These are phyloP conservation scores for Amyloporia xantha DNA, from an alignment of 768 basidiomycete genomes.

Conservation along the genomic window DNA sequence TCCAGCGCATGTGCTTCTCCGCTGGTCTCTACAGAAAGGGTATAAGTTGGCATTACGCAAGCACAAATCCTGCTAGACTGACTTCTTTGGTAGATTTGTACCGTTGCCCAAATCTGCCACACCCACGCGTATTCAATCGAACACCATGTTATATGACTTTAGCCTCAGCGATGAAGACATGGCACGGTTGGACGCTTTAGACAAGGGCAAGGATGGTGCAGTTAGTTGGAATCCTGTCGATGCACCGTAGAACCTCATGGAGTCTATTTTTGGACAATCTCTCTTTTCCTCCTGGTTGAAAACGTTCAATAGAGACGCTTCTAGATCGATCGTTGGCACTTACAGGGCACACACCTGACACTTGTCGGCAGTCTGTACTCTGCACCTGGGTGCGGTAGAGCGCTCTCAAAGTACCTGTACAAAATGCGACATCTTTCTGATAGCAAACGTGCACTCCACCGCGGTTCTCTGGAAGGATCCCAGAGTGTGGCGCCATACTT, in stretches of 20 bases:
- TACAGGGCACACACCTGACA: too few relatives aligned
- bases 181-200: slow-evolving; percentile 35
- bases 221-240: slow-evolving; percentile 45
- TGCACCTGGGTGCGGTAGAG: too few relatives aligned
- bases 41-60: slow-evolving; percentile 19
- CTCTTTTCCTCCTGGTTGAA: too few relatives aligned
- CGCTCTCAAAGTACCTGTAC: too few relatives aligned
- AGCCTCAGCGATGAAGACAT: slow-evolving; percentile 38
- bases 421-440: too few relatives aligned
- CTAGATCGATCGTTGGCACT: too few relatives aligned
- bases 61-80: neutral
- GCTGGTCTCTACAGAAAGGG: slow-evolving; percentile 89
- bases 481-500: too few relatives aligned
- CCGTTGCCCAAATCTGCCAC: slow-evolving; percentile 45
- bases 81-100: slow-evolving; percentile 28
- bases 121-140: slow-evolving; percentile 35
- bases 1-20: slow-evolving; percentile 74
- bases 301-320: too few relatives aligned
- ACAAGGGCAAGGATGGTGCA: slow-evolving; percentile 38
- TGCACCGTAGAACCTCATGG: neutral
- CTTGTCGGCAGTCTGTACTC: too few relatives aligned
- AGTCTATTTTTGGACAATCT: too few relatives aligned
- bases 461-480: too few relatives aligned
- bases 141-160: slow-evolving; percentile 42
- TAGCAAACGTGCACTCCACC: too few relatives aligned